Conservation (phyloP, 768 basidiomycete species). For the Gloeophyllum trabeum region DNA sequence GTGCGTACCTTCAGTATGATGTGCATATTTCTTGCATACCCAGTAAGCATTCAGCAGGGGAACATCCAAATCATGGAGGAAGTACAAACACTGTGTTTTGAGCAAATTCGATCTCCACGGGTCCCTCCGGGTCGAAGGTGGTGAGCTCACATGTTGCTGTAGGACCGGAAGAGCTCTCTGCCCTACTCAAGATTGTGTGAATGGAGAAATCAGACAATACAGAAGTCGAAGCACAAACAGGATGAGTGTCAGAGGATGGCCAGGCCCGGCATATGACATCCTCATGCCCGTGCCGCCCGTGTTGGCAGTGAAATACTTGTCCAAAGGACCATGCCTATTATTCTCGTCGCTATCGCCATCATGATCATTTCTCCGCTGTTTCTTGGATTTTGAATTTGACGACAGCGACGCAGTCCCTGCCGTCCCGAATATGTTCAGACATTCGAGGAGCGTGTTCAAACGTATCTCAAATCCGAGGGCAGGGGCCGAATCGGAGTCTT, state of each 20-base stretch:
- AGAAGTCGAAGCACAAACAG: slow-evolving; percentile 64
- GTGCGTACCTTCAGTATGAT: too few relatives aligned
- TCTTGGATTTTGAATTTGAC: slow-evolving; percentile 15
- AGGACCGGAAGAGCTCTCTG: slow-evolving; percentile 71
- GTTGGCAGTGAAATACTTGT: slow-evolving; percentile 33
- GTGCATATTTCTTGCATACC: slow-evolving; percentile 32
- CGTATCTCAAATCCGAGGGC: slow-evolving; percentile 46
- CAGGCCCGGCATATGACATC: slow-evolving; percentile 69
- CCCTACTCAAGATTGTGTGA: slow-evolving; percentile 25
- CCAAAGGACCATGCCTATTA: slow-evolving; percentile 34
- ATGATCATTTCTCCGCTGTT: slow-evolving; percentile 28
- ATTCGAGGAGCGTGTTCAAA: slow-evolving; percentile 76
- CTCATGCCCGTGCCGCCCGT: slow-evolving; percentile 75
- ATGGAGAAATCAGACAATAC: slow-evolving; percentile 49
- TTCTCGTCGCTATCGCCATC: slow-evolving; percentile 27
- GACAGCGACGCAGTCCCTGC: slow-evolving; percentile 28
- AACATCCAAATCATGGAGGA: slow-evolving; percentile 1
- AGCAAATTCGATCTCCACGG: slow-evolving; percentile 73
- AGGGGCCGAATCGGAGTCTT: slow-evolving; percentile 8
- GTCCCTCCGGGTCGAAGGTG: slow-evolving; percentile 76
- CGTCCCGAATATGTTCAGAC: slow-evolving; percentile 89
- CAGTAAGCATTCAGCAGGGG: slow-evolving; percentile 3
- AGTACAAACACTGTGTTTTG: slow-evolving; percentile 42
- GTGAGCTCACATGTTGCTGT: slow-evolving; percentile 82
- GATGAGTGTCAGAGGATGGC: slow-evolving; percentile 66